phyloP scores from a whole-genome alignment of 2,329 filamentous ascomycete species.

The Harringtonia aguacate region DNA sequence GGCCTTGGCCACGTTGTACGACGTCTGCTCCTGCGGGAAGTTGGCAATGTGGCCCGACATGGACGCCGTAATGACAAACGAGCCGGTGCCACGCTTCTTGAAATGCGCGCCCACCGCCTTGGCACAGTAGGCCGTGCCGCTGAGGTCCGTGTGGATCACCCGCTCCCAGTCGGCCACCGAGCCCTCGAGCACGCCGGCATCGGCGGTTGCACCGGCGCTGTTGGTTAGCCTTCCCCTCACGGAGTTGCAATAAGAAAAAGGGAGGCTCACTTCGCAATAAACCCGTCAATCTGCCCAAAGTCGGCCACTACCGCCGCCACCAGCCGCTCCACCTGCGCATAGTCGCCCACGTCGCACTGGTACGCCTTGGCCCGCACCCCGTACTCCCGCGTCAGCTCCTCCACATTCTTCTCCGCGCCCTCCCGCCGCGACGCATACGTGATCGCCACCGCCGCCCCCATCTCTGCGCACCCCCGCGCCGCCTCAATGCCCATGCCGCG shows the following conservation, averaged over 20 bases:
- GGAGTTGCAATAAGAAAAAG: slow-evolving; percentile 25
- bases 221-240: no score
- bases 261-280: slow-evolving; percentile 60
- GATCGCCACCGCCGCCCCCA: slow-evolving; percentile 59
- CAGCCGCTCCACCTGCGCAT: slow-evolving; percentile 37
- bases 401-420: slow-evolving; percentile 55
- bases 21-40: slow-evolving; percentile 62
- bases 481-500: slow-evolving; percentile 62
- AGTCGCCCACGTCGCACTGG: slow-evolving; percentile 48
- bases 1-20: slow-evolving; percentile 65
- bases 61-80: slow-evolving; percentile 67
- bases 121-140: slow-evolving; percentile 70
- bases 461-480: slow-evolving; percentile 58
- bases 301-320: slow-evolving; percentile 47
- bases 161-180: slow-evolving; percentile 52
- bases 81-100: slow-evolving; percentile 51
- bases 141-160: slow-evolving; percentile 61
- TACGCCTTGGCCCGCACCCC: slow-evolving; percentile 57
- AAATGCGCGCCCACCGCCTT: slow-evolving; percentile 54
- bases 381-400: slow-evolving; percentile 53
- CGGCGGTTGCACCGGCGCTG: slow-evolving; percentile 56
- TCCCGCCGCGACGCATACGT: slow-evolving; percentile 63
- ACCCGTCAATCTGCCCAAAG: slow-evolving; percentile 66
- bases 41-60: slow-evolving; percentile 74
- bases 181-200: slow-evolving; percentile 57